Evolutionary conservation across 139 green algal species (phyloP).

Genomic region (Coelastrella sp.): DNA sequence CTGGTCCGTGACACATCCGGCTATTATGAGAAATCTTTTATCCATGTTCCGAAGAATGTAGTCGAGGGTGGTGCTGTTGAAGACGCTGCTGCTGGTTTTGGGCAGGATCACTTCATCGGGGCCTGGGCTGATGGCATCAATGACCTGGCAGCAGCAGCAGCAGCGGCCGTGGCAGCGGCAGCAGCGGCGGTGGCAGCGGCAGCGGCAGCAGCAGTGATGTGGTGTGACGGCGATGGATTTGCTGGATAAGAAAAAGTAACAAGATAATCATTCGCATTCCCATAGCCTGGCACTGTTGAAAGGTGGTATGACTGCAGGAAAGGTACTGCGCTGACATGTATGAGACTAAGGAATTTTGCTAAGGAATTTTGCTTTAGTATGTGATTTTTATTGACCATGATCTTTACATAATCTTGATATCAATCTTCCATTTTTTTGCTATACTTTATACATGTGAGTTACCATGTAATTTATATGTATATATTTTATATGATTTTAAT

Average conservation of each 20-base stretch:
- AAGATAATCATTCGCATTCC: too few relatives aligned
- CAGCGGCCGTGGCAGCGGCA: not conserved
- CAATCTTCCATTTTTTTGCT: too few relatives aligned
- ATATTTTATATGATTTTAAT: too few relatives aligned
- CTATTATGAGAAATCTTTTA: slow-evolving; percentile 64
- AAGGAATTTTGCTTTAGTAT: too few relatives aligned
- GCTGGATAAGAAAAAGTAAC: too few relatives aligned
- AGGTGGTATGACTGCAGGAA: not conserved
- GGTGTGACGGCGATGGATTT: not conserved
- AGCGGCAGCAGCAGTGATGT: not conserved
- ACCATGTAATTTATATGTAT: too few relatives aligned
- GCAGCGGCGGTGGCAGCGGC: not conserved
- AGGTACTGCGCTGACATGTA: not conserved
- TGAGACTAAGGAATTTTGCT: not conserved
- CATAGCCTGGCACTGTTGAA: too few relatives aligned
- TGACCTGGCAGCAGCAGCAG: slow-evolving; percentile 53
- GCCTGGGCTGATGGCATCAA: slow-evolving; percentile 59
- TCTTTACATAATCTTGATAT: too few relatives aligned
- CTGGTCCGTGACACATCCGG: slow-evolving; percentile 78
- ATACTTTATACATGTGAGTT: too few relatives aligned
- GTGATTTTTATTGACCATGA: too few relatives aligned
- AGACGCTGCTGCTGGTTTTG: slow-evolving; percentile 76
- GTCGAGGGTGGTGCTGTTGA: slow-evolving; percentile 45
- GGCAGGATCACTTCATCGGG: slow-evolving; percentile 78
- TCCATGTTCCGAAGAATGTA: slow-evolving; percentile 58